phyloP scores from a whole-genome alignment of 345 rosid species.

The Linum usitatissimum region DNA sequence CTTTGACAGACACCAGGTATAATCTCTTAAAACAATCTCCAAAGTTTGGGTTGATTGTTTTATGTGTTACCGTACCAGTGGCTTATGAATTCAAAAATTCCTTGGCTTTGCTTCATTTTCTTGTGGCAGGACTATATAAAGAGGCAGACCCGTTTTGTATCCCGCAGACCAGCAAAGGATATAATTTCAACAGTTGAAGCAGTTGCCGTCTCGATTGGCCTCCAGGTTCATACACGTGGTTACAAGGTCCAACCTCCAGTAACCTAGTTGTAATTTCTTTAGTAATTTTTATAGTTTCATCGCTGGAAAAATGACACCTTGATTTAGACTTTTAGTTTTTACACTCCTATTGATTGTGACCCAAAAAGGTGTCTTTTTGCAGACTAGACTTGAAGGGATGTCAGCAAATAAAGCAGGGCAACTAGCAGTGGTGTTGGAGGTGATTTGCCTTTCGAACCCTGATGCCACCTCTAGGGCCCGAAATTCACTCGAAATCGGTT shows the following conservation, averaged over 20 bases:
- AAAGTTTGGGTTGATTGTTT: background rate
- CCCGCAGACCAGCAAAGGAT: constrained; percentile 50
- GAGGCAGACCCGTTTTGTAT: constrained; percentile 82
- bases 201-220: constrained; percentile 55
- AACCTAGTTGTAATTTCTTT: background rate
- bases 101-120: background rate
- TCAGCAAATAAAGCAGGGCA: constrained; percentile 46
- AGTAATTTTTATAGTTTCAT: background rate
- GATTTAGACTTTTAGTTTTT: too few relatives aligned
- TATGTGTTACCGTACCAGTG: background rate
- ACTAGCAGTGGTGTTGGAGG: constrained; percentile 78
- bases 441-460: constrained; percentile 13
- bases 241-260: constrained; percentile 47
- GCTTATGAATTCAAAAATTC: background rate
- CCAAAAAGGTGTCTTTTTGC: constrained; percentile 7
- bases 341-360: background rate
- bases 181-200: constrained; percentile 59
- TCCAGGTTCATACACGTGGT: constrained; percentile 55
- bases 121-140: constrained; percentile 55
- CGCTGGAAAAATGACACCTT: background rate
- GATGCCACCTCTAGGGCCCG: background rate
- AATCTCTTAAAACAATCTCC: background rate
- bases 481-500: too few relatives aligned
- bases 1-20: constrained; percentile 84
- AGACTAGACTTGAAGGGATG: constrained; percentile 70